A percentile compares a stretch with the other conserved stretches of the same genome.
Conservation (phyloP, 345 rosid genomes). For the Clarkia xantiana region DNA sequence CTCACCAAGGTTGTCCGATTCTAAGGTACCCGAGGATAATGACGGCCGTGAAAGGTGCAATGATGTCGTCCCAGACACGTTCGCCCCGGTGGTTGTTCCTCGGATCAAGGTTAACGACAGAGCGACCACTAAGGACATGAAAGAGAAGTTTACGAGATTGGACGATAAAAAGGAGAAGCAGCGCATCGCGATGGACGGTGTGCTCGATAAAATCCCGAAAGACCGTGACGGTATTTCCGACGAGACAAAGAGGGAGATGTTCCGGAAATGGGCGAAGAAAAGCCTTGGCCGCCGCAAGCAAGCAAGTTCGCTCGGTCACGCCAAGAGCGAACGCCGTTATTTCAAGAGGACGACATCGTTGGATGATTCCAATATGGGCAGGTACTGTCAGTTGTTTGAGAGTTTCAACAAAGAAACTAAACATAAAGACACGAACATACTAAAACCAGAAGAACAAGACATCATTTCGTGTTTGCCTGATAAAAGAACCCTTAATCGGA, state of each 20-base stretch:
- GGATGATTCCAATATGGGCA: conserved; percentile 35
- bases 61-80: background rate
- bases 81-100: conserved; percentile 18
- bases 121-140: conserved; percentile 45
- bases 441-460: conserved; percentile 13
- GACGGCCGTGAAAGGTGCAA: too few relatives aligned
- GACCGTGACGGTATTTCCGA: conserved; percentile 28
- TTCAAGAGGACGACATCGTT: conserved; percentile 42
- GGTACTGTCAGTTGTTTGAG: conserved; percentile 52
- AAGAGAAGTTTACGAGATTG: conserved; percentile 46
- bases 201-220: conserved; percentile 64
- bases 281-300: conserved; percentile 7
- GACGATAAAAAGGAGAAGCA: conserved; percentile 42
- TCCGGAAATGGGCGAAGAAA: conserved; percentile 20
- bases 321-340: too few relatives aligned
- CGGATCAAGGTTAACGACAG: conserved; percentile 17
- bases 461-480: conserved; percentile 11
- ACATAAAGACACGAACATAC: conserved; percentile 14
- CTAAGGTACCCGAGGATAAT: too few relatives aligned
- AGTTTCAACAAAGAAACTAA: conserved; percentile 36
- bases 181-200: conserved; percentile 66
- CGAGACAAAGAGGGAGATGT: conserved; percentile 32
- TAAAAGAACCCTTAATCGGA: conserved; percentile 26
- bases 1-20: too few relatives aligned
- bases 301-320: too few relatives aligned